These are phyloP conservation scores for Oryza officinalis DNA, from an alignment of 176 grass and related monocot species.

Conservation along the genomic window DNA sequence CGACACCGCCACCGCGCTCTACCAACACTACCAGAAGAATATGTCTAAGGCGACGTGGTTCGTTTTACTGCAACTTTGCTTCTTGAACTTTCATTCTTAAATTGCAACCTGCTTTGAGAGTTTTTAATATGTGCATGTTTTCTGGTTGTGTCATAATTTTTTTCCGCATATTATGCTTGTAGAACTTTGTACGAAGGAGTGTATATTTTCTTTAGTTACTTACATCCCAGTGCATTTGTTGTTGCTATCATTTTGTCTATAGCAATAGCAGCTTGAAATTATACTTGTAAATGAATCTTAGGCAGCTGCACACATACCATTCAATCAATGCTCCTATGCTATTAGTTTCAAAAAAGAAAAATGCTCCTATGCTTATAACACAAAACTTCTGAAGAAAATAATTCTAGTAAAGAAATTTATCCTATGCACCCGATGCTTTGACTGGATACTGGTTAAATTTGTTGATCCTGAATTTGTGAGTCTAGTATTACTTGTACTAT, in stretches of 20 bases:
- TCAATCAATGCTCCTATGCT: neutral
- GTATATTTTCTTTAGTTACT: neutral
- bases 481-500: neutral
- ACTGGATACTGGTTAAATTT: neutral
- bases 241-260: conserved; percentile 14
- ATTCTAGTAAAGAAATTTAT: neutral
- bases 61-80: conserved; percentile 14
- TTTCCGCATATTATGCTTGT: neutral
- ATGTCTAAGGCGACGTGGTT: conserved; percentile 87
- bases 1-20: conserved; percentile 49
- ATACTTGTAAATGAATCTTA: neutral
- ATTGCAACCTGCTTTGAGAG: neutral
- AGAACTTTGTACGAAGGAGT: neutral
- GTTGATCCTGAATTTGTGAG: conserved; percentile 15
- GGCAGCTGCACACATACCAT: neutral
- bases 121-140: neutral
- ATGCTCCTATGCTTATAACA: neutral
- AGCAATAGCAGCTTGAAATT: neutral
- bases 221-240: neutral
- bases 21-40: conserved; percentile 85
- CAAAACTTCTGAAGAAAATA: neutral
- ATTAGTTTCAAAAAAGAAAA: no score
- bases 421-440: neutral
- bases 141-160: neutral
- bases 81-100: conserved; percentile 5